Conservation (phyloP, 495 filamentous ascomycete genomes). For the Friedmanniomyces endolithicus region DNA sequence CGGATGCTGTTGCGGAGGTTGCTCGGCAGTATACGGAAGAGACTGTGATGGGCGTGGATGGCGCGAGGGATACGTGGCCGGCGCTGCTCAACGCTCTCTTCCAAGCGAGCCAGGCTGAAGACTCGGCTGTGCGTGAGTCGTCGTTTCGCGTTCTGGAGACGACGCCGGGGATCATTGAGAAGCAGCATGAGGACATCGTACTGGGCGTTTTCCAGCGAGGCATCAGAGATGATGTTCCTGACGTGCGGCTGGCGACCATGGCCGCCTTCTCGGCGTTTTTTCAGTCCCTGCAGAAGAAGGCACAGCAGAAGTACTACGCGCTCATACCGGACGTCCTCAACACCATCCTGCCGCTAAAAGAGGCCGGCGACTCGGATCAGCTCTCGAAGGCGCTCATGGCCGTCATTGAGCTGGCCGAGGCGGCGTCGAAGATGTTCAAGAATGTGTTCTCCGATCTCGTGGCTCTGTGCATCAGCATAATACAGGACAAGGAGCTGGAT, state of each 20-base stretch:
- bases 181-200: slow-evolving; percentile 80
- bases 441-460: slow-evolving; percentile 78
- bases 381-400: slow-evolving; percentile 79
- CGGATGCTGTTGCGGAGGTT: slow-evolving; percentile 88
- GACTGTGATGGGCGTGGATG: slow-evolving; percentile 10
- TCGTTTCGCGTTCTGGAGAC: slow-evolving; percentile 91
- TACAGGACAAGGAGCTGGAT: slow-evolving; percentile 87
- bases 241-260: slow-evolving; percentile 84
- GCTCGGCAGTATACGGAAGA: slow-evolving; percentile 89
- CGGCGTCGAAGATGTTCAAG: slow-evolving; percentile 93
- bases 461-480: slow-evolving; percentile 77
- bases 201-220: slow-evolving; percentile 73
- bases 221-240: slow-evolving; percentile 76
- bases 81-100: slow-evolving; percentile 81
- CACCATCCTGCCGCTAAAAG: slow-evolving; percentile 84
- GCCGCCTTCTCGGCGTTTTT: slow-evolving; percentile 95
- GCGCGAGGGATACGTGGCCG: slow-evolving; percentile 57
- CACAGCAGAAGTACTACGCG: slow-evolving; percentile 70
- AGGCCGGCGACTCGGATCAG: slow-evolving; percentile 73
- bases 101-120: slow-evolving; percentile 69
- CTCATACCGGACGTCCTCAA: slow-evolving; percentile 84
- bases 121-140: slow-evolving; percentile 70
- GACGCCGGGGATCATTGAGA: slow-evolving; percentile 92
- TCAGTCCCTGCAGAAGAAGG: slow-evolving; percentile 73
- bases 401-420: slow-evolving; percentile 85